Conservation (phyloP, 306 rosid species). For the Sesbania bispinosa region DNA sequence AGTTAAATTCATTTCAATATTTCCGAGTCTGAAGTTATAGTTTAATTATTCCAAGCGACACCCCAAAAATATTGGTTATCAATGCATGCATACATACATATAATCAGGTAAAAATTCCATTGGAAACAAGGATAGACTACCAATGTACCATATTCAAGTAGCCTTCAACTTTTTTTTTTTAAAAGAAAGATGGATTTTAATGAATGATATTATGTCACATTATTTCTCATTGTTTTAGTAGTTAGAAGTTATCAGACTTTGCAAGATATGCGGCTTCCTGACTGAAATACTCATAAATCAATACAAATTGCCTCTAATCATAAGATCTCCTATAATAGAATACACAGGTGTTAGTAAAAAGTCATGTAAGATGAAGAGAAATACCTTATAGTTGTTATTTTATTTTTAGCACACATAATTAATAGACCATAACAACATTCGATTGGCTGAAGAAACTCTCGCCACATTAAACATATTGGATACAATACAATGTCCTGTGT, state of each 20-base stretch:
- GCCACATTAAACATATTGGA: background rate
- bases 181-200: background rate
- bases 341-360: background rate
- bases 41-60: background rate
- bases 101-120: background rate
- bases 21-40: too few species aligned
- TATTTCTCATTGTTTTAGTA: background rate
- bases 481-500: slow-evolving; percentile 41
- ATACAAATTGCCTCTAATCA: background rate
- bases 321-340: background rate
- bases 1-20: background rate
- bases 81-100: background rate
- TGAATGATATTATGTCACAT: background rate
- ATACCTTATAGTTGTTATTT: background rate
- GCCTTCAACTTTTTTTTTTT: background rate
- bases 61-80: background rate
- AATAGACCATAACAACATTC: too few species aligned
- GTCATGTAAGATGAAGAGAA: background rate
- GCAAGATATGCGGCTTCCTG: background rate
- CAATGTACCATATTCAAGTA: background rate
- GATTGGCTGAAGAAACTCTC: background rate
- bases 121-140: background rate
- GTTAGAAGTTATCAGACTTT: background rate
- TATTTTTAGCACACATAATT: background rate
- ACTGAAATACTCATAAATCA: background rate